These are phyloP conservation scores for Globisporangium barbulae DNA, from an alignment of 352 stramenopile species.

Conservation along the genomic window DNA sequence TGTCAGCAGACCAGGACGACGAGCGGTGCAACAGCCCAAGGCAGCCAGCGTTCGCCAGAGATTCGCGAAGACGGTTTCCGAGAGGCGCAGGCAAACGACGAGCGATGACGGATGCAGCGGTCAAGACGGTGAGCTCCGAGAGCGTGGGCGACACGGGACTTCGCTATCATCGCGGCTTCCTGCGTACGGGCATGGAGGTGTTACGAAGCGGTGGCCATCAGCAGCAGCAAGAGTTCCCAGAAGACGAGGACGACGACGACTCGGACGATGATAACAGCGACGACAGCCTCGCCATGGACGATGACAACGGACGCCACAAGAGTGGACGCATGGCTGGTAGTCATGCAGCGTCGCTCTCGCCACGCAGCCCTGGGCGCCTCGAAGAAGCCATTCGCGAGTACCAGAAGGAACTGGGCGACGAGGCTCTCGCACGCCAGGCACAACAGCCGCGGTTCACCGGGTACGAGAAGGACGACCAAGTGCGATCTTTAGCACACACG, in stretches of 20 bases:
- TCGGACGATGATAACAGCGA: background rate
- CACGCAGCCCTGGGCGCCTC: conserved; percentile 31
- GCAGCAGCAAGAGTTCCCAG: background rate
- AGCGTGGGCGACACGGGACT: conserved; percentile 15
- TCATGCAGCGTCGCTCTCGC: background rate
- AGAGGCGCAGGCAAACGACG: background rate
- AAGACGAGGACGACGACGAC: conserved; percentile 18
- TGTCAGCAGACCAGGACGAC: conserved; percentile 25
- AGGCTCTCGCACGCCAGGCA: background rate
- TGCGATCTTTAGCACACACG: conserved; percentile 11
- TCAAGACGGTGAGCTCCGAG: background rate
- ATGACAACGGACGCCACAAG: background rate
- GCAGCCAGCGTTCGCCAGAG: conserved; percentile 1
- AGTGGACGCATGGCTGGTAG: background rate
- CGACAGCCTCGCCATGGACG: conserved; percentile 1
- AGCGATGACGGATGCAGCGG: background rate
- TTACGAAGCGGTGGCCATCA: conserved; percentile 19
- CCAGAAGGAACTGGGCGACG: conserved; percentile 19
- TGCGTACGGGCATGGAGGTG: conserved; percentile 62
- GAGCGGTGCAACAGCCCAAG: conserved; percentile 23
- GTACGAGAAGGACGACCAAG: conserved; percentile 36
- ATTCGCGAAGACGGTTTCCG: conserved; percentile 7
- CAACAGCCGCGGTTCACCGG: conserved; percentile 7
- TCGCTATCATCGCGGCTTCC: conserved; percentile 48
- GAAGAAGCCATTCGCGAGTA: conserved; percentile 36